Evolutionary conservation across 441 rosid species (phyloP), one percentile per base, ranked within the genome.

Genomic region (Erodium moschatum): DNA sequence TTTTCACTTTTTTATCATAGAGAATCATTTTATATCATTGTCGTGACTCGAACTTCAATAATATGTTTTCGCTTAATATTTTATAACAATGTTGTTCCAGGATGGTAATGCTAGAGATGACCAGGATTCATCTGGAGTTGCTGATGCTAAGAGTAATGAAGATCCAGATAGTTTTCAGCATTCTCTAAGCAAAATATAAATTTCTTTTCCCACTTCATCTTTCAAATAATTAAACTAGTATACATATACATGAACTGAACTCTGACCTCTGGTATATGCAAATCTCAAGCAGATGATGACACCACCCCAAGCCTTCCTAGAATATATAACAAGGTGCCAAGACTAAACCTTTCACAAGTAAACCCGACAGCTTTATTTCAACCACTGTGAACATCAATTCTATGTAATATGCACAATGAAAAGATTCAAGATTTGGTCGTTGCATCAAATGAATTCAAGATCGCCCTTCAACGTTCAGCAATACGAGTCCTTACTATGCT

Each of bases 371-470:
- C 44, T 40, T 40, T 40, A 40, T 40, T 40, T 40, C 44, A 40
- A 40, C 44, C 44, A 40, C 44, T 40, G 44, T 40, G 20, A 54
- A 54, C 21, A 15, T 54, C 12, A 40, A 40, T 54, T 15, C 18
- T 19, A 19, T n/a, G 58, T 21, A 63, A 21, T 77, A 80, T 79
- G 71, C 77, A 80, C 83, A 80, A 4, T 66, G 73, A 79, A 78
- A 48, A 48, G 73, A 80, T 74, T 38, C 54, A 3, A 9, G 61
- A 64, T 12, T 61, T 15, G 60, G 65, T 19, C 44, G 65, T 11
- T 60, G 72, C 76, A 77, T 80, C 69, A 76, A 81, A 71, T 71
- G 72, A 82, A 79, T 76, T 62, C 72, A 71, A 40, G 27, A 67
- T 40, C 44, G 27, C 63, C 76, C 50, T 68, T 56, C 71, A 65